Conservation (phyloP, 495 filamentous ascomycete genomes). For the Neurospora sp. region DNA sequence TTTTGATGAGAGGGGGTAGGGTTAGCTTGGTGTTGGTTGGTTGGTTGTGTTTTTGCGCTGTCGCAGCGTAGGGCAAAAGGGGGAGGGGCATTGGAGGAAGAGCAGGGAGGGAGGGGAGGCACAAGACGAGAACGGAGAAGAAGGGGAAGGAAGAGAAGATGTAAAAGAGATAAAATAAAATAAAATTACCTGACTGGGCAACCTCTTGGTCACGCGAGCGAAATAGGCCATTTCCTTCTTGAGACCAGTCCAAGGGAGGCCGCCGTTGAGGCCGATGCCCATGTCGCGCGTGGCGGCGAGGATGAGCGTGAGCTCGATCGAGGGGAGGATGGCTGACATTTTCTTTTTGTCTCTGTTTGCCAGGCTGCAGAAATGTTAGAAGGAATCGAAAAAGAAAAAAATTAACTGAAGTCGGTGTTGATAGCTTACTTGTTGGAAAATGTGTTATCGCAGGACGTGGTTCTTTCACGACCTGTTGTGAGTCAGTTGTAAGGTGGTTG, state of each 20-base stretch:
- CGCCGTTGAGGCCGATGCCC: conserved; percentile 75
- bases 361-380: neutral
- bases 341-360: neutral
- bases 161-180: neutral
- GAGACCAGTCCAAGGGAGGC: conserved; percentile 80
- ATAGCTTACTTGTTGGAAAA: neutral
- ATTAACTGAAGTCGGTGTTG: neutral
- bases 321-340: conserved; percentile 19
- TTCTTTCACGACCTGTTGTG: neutral
- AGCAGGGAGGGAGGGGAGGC: neutral
- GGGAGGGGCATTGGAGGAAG: too few relatives aligned
- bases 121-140: neutral
- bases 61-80: too few relatives aligned
- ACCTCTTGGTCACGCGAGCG: conserved; percentile 73
- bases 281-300: conserved; percentile 66
- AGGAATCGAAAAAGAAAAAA: neutral
- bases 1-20: neutral
- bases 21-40: neutral
- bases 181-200: conserved; percentile 17
- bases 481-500: neutral
- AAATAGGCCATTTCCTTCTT: conserved; percentile 92
- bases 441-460: neutral
- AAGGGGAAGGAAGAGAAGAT: too few relatives aligned
- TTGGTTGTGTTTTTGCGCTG: neutral
- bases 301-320: conserved; percentile 57